Base-by-base conservation (phyloP, 2,329 filamentous ascomycete species). In the Pseudogymnoascus pannorum region DNA sequence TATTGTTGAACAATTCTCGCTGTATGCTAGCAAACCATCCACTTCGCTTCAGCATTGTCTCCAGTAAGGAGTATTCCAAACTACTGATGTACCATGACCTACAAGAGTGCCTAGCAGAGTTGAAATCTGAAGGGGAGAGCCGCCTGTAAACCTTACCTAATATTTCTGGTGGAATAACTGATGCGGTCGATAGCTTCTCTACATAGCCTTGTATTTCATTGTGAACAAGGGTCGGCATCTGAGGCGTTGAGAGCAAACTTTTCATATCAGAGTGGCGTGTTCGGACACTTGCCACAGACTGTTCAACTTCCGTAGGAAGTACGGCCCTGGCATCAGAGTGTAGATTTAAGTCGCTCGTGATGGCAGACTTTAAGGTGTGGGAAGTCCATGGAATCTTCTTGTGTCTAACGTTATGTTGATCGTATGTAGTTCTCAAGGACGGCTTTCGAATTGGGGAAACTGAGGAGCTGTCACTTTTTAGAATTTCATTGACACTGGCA, bases 81-180 rank as follows among this genome's bases (percentile, higher is more conserved):
- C 83, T 82, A 20, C 78, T 78, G 36, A 78, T 71, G 74, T 86
- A 83, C 86, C 83, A 88, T 35, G 73, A 71, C 51, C 79, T 78
- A 67, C 84, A 88, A 16, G 79, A 79, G 64, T 82, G 80, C 16
- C 85, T 78, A 14, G 84, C 83, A 60, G 81, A 76, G 66, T 88
- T 81, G 69, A 87, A 88, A 66, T 78, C 75, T 8, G 61, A 51
- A 0, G 75, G 75, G 3, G 64, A 51, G 4, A 78, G 70, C 6
- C 69, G 63, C 11, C 38, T 48, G 62, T 73, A 75, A 9, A 78
- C 71, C 5, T 74, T 66, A 16, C 75, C 71, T 1, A 77, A 54
- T 5, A 76, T 74, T 63, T 78, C 76, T 11, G 70, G 74, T 16
- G 65, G 69, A 40, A 58, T 31, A 58, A 58, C 22, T 5, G 57